Evolutionary conservation across 345 rosid genomes (phyloP).

Genomic region (Ceriops tagal): DNA sequence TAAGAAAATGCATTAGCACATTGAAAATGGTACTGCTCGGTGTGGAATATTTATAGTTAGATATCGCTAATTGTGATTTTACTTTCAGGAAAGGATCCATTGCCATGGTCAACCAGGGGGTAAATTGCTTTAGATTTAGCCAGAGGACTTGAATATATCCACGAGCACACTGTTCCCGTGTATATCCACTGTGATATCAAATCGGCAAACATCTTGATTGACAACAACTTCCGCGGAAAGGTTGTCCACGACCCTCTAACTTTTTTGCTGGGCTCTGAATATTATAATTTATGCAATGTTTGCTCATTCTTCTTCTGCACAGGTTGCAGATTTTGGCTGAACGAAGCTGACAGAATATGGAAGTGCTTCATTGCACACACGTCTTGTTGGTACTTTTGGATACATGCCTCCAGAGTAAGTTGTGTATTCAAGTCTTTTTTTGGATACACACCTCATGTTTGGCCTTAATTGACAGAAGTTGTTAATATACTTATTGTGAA

Average conservation of each 20-base stretch:
- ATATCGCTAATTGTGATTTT: not conserved
- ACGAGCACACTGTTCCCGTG: slow-evolving; percentile 95
- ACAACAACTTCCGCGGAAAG: slow-evolving; percentile 81
- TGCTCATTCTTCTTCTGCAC: slow-evolving; percentile 17
- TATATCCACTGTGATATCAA: slow-evolving; percentile 96
- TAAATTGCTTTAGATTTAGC: slow-evolving; percentile 99
- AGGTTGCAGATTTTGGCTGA: slow-evolving; percentile 99
- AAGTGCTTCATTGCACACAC: slow-evolving; percentile 56
- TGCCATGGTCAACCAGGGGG: slow-evolving; percentile 78
- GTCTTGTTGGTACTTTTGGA: slow-evolving; percentile 96
- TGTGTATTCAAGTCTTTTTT: too few relatives aligned
- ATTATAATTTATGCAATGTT: not conserved
- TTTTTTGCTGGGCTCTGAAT: slow-evolving; percentile 6
- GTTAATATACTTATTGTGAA: too few relatives aligned
- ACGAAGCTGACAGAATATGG: slow-evolving; percentile 86
- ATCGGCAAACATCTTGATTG: slow-evolving; percentile 91
- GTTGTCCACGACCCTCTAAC: slow-evolving; percentile 27
- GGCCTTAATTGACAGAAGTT: too few relatives aligned
- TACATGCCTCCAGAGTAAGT: slow-evolving; percentile 99
- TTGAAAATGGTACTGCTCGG: too few relatives aligned
- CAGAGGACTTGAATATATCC: slow-evolving; percentile 96
- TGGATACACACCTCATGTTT: too few relatives aligned
- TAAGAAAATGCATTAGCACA: not conserved
- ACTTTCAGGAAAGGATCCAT: slow-evolving; percentile 62
- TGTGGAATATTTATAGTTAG: too few relatives aligned